A percentile compares a stretch with the other conserved stretches of the same genome.
Evolutionary conservation across 805 yeast genomes (phyloP).

Genomic region (Sugiyamaella mastotermitis): DNA sequence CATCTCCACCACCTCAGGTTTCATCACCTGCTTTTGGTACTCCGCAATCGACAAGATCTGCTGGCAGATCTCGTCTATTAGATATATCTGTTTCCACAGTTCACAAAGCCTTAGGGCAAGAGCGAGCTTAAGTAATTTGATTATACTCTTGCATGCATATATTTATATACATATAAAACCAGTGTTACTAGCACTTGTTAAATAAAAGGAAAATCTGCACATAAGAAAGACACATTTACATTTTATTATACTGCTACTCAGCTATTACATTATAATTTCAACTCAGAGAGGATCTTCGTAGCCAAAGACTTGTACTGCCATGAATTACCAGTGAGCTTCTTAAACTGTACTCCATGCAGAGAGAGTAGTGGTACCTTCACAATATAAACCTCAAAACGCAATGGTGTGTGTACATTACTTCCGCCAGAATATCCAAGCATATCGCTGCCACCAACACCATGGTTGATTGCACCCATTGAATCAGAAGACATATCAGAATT

Average conservation of each 20-base stretch:
- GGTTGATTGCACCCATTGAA: slow-evolving; percentile 15
- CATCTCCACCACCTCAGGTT: slow-evolving; percentile 4
- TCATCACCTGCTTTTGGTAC: background rate
- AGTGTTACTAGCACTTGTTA: too few species aligned
- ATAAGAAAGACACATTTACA: background rate
- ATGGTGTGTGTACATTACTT: slow-evolving; percentile 43
- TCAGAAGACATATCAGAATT: slow-evolving; percentile 29
- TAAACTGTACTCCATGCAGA: slow-evolving; percentile 89
- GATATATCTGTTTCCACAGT: slow-evolving; percentile 20
- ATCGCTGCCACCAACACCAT: slow-evolving; percentile 31
- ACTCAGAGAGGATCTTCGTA: slow-evolving; percentile 67
- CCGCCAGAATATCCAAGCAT: slow-evolving; percentile 29
- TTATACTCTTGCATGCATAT: too few species aligned
- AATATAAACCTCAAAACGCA: slow-evolving; percentile 84
- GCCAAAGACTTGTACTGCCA: slow-evolving; percentile 94
- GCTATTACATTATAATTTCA: slow-evolving; percentile 55
- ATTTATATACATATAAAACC: too few species aligned
- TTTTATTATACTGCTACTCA: background rate
- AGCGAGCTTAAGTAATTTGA: too few species aligned
- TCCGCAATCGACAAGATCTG: background rate
- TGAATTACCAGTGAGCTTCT: slow-evolving; percentile 86
- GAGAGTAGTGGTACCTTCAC: slow-evolving; percentile 90
- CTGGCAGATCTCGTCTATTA: slow-evolving; percentile 18
- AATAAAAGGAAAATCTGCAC: too few species aligned
- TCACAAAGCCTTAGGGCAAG: too few species aligned